Evolutionary conservation across 257 asterid genomes (phyloP), one percentile per base, ranked within the genome.

Genomic region (Orobanche coerulescens): DNA sequence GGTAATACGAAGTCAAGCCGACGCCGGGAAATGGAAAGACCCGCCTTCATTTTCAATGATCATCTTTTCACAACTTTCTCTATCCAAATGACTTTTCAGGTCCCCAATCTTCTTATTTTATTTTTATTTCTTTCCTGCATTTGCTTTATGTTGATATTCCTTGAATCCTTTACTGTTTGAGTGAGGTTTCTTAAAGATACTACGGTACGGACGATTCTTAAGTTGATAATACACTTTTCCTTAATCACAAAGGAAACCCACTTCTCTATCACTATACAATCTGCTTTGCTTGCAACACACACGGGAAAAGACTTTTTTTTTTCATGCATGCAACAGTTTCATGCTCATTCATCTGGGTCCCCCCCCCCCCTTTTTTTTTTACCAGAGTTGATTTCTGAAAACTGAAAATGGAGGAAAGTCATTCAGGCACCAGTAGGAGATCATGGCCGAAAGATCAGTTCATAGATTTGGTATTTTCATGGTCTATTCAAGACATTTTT

Each of bases 401-500:
- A 28, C 24, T 28, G 73, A 43, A 53, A 43, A 74, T 64, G 78
- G 69, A 44, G 48, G 57, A 31, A n/a, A 9, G 16, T 28, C 2
- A 56, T 59, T 37, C 39, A 28, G 40, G 63, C 16, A 12, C 28
- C 14, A 13, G 12, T 22, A 67, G 52, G 52, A 51, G 30, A 57
- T 46, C 69, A 1, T 22, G 66, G 66, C 58, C 40, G 6, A 69
- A 50, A 18, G 75, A 71, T 16, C 61, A 49, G 5, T 78, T 78
- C 64, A 65, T 49, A 37, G 79, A 77, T 19, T 34, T 75, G 69
- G 58, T 81, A 36, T 64, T 84, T 10, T 77, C 86, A 5, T 76
- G 81, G 93, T 68, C 84, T 34, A 64, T 71, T 23, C 48, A 68
- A 10, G 74, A 84, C 12, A 73, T 84, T 33, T 48, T 64, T 16